Percentiles rank a stretch among this genome's conserved stretches.
Evolutionary conservation across 768 basidiomycete species (phyloP).

Genomic region (Lactarius hengduanensis): DNA sequence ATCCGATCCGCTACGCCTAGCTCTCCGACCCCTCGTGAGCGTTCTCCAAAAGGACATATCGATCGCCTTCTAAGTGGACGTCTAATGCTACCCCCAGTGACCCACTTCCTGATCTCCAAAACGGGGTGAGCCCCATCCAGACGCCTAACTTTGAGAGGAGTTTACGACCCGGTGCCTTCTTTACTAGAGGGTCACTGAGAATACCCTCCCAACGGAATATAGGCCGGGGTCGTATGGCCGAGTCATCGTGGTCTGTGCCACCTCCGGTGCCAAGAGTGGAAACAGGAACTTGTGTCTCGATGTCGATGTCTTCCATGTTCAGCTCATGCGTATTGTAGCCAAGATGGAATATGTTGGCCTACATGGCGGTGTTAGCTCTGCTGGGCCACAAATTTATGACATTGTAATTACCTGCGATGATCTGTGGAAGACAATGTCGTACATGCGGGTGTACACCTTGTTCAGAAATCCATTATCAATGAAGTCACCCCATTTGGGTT

Average conservation of each 20-base stretch:
- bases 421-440: slow-evolving; percentile 63
- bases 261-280: slow-evolving; percentile 64
- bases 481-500: slow-evolving; percentile 44
- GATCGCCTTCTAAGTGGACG: slow-evolving; percentile 54
- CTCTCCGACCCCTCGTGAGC: background rate
- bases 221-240: slow-evolving; percentile 57
- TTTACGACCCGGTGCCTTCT: slow-evolving; percentile 23
- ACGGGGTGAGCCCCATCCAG: slow-evolving; percentile 67
- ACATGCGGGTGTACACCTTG: slow-evolving; percentile 67
- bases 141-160: slow-evolving; percentile 52
- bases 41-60: slow-evolving; percentile 47
- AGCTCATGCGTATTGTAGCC: slow-evolving; percentile 50
- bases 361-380: slow-evolving; percentile 16
- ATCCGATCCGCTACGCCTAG: background rate
- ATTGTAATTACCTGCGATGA: slow-evolving; percentile 44
- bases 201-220: slow-evolving; percentile 71
- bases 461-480: slow-evolving; percentile 68
- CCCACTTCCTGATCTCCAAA: slow-evolving; percentile 52
- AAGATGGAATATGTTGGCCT: slow-evolving; percentile 66
- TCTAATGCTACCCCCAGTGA: slow-evolving; percentile 62
- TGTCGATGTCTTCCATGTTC: slow-evolving; percentile 64
- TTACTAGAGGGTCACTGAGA: slow-evolving; percentile 50
- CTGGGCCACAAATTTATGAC: background rate
- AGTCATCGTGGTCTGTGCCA: slow-evolving; percentile 71
- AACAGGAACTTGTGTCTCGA: slow-evolving; percentile 46